Conservation (phyloP, 2,329 filamentous ascomycete genomes). For the Hypoxylon rubiginosum region DNA sequence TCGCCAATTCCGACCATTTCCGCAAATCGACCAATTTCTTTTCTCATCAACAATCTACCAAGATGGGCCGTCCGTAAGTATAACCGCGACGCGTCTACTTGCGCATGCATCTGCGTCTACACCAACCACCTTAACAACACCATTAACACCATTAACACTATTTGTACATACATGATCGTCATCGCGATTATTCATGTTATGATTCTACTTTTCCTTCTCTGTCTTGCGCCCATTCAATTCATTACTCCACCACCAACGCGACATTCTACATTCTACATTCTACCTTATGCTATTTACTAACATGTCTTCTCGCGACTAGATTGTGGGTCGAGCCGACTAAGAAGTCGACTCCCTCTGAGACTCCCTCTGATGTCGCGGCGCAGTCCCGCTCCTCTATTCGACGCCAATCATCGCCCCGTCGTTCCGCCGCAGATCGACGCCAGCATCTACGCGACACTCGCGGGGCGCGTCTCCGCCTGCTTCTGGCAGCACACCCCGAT, state of each 20-base stretch:
- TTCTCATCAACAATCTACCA: conserved; percentile 37
- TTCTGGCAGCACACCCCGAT: conserved; percentile 41
- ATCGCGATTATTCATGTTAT: background rate
- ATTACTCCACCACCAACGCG: background rate
- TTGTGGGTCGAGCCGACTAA: conserved; percentile 63
- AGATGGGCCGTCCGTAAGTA: conserved; percentile 65
- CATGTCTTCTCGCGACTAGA: conserved; percentile 47
- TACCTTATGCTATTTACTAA: background rate
- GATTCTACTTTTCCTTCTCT: background rate
- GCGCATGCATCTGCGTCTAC: conserved; percentile 33
- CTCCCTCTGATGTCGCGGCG: conserved; percentile 18
- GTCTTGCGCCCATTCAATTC: background rate
- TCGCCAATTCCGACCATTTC: conserved; percentile 1
- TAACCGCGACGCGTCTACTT: conserved; percentile 40
- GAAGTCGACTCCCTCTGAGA: background rate
- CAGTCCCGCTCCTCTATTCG: conserved; percentile 58
- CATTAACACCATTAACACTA: conserved; percentile 15
- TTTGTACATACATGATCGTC: background rate
- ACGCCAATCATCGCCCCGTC: conserved; percentile 41
- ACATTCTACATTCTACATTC: background rate
- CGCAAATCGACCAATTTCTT: background rate
- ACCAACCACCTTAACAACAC: conserved; percentile 7
- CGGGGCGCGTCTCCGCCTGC: conserved; percentile 50
- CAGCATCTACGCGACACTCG: conserved; percentile 54
- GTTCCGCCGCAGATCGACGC: conserved; percentile 40